Evolutionary conservation across 352 stramenopile species (phyloP).

Genomic region (Aphanomyces stellatus): DNA sequence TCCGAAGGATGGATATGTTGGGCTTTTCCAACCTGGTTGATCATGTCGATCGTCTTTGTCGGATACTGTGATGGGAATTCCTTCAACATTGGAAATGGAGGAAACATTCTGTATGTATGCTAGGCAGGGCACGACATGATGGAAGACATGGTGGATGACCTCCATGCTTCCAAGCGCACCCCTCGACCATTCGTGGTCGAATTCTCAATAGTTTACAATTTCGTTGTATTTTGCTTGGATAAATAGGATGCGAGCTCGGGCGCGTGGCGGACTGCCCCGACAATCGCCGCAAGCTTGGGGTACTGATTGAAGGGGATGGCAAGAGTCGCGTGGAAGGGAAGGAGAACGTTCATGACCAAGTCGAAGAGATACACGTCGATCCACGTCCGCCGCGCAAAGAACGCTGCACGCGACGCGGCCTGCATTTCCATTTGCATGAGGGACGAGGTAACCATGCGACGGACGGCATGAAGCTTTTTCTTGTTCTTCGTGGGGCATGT

Average conservation of each 20-base stretch:
- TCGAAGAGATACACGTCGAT: constrained; percentile 44
- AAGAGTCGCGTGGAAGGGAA: not conserved
- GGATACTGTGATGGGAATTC: too few species aligned
- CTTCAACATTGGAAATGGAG: too few species aligned
- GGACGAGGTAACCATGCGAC: not conserved
- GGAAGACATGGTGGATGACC: too few species aligned
- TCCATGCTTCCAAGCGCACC: too few species aligned
- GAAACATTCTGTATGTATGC: too few species aligned
- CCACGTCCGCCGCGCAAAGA: constrained; percentile 20
- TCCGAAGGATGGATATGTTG: too few species aligned
- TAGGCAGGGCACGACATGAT: too few species aligned
- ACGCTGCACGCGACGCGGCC: not conserved
- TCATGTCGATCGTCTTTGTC: too few species aligned
- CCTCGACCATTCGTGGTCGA: too few species aligned
- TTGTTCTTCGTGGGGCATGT: not conserved
- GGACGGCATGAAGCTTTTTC: not conserved
- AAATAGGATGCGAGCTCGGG: constrained; percentile 7
- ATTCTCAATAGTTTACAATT: too few species aligned
- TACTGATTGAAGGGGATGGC: constrained; percentile 6
- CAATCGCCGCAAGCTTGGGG: not conserved
- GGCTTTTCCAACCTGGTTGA: too few species aligned
- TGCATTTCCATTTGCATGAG: not conserved
- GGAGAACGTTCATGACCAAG: constrained; percentile 28
- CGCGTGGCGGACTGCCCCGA: not conserved
- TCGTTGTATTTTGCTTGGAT: too few species aligned